Conservation (phyloP, 495 filamentous ascomycete species). For the Xylaria acuta region DNA sequence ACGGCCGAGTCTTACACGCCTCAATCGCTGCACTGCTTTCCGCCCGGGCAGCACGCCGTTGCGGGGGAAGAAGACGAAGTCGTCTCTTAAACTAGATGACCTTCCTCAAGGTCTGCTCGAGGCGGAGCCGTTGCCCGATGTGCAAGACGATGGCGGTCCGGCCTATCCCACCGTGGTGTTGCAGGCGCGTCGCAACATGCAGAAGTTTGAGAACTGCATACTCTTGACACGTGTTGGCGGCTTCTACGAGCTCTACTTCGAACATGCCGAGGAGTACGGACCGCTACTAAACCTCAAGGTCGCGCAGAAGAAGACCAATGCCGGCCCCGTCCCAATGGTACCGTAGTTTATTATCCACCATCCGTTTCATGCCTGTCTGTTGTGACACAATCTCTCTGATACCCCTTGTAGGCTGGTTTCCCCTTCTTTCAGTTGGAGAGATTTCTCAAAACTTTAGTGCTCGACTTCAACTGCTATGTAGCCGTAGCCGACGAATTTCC, state of each 20-base stretch:
- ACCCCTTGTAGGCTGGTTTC: conserved; percentile 73
- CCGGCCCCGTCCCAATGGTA: conserved; percentile 82
- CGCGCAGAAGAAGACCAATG: conserved; percentile 75
- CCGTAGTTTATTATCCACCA: conserved; percentile 26
- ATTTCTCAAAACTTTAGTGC: conserved; percentile 88
- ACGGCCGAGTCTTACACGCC: neutral
- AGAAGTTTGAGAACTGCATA: conserved; percentile 85
- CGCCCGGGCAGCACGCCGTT: conserved; percentile 14
- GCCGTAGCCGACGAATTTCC: conserved; percentile 93
- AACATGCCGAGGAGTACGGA: conserved; percentile 87
- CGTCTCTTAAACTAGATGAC: conserved; percentile 65
- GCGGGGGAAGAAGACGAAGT: conserved; percentile 49
- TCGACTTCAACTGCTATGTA: conserved; percentile 88
- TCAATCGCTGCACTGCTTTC: neutral
- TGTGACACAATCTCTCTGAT: conserved; percentile 26
- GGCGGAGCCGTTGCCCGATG: conserved; percentile 39
- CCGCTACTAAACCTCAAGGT: conserved; percentile 89
- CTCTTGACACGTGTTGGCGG: conserved; percentile 88
- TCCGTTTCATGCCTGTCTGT: conserved; percentile 7
- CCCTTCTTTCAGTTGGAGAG: conserved; percentile 90
- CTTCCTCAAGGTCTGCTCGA: conserved; percentile 66
- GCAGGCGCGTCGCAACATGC: conserved; percentile 89
- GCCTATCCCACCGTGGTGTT: conserved; percentile 86
- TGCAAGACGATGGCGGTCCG: conserved; percentile 57
- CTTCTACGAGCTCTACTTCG: conserved; percentile 97